A percentile compares a stretch with the other conserved stretches of the same genome.
These are phyloP conservation scores for Suhomyces anneliseae DNA, from an alignment of 1,139 yeast genomes.

Conservation along the genomic window DNA sequence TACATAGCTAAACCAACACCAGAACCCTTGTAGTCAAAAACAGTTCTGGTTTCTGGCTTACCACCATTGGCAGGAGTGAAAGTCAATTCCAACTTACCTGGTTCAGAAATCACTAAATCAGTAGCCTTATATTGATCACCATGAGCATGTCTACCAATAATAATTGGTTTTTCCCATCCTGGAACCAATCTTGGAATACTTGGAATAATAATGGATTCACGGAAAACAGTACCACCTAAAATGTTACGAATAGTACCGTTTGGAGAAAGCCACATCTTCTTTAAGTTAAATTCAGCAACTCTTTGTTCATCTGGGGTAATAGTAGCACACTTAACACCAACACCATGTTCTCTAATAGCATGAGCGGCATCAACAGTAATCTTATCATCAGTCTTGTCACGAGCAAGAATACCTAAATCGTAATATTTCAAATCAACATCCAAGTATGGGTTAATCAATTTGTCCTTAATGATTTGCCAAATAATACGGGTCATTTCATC, in stretches of 20 bases:
- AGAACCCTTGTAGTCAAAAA: slow-evolving; percentile 68
- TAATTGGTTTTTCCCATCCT: slow-evolving; percentile 92
- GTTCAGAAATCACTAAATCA: slow-evolving; percentile 73
- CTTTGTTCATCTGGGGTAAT: slow-evolving; percentile 98
- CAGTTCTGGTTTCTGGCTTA: slow-evolving; percentile 54
- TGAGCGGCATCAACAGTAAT: slow-evolving; percentile 88
- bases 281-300: slow-evolving; percentile 83
- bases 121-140: slow-evolving; percentile 97
- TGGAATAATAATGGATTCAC: slow-evolving; percentile 93
- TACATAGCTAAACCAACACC: slow-evolving; percentile 95
- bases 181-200: slow-evolving; percentile 88
- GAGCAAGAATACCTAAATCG: slow-evolving; percentile 80
- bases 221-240: slow-evolving; percentile 92
- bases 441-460: slow-evolving; percentile 79
- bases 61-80: slow-evolving; percentile 77
- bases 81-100: slow-evolving; percentile 77
- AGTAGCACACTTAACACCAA: slow-evolving; percentile 95
- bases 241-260: slow-evolving; percentile 95
- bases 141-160: slow-evolving; percentile 95
- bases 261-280: slow-evolving; percentile 97
- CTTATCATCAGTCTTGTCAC: slow-evolving; percentile 86
- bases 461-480: slow-evolving; percentile 82
- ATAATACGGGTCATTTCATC: slow-evolving; percentile 95
- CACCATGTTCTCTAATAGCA: slow-evolving; percentile 85
- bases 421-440: slow-evolving; percentile 88